Evolutionary conservation across 805 yeast genomes (phyloP).

Genomic region (Saturnispora quitensis): DNA sequence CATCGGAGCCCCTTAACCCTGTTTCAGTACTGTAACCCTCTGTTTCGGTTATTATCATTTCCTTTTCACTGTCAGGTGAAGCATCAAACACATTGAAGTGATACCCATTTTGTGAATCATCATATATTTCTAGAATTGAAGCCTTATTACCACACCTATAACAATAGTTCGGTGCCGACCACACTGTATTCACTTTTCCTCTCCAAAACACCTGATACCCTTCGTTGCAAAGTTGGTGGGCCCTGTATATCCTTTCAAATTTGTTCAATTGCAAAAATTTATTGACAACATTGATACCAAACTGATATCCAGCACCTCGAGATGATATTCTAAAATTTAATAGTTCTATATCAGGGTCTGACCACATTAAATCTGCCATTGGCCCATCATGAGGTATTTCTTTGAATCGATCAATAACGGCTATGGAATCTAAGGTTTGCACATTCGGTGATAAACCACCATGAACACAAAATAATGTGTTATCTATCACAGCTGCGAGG

Average conservation of each 20-base stretch:
- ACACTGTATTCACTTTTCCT: constrained; percentile 88
- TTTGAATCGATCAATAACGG: constrained; percentile 80
- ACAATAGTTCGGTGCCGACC: constrained; percentile 98
- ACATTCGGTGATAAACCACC: constrained; percentile 96
- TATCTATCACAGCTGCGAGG: constrained; percentile 81
- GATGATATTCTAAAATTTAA: constrained; percentile 82
- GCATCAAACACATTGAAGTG: constrained; percentile 91
- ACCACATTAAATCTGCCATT: constrained; percentile 98
- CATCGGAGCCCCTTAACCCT: neutral
- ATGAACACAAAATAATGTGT: constrained; percentile 86
- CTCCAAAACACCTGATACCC: constrained; percentile 90
- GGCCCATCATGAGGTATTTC: constrained; percentile 99
- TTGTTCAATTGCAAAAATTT: constrained; percentile 72
- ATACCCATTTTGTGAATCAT: constrained; percentile 46
- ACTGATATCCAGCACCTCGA: constrained; percentile 96
- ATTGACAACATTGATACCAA: constrained; percentile 85
- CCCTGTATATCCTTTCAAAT: constrained; percentile 76
- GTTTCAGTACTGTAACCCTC: neutral
- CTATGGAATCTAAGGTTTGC: constrained; percentile 86
- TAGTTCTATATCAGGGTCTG: constrained; percentile 85
- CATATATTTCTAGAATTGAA: constrained; percentile 78
- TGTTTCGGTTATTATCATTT: constrained; percentile 31
- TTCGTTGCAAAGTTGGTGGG: constrained; percentile 94
- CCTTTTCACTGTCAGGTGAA: constrained; percentile 83
- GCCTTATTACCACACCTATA: constrained; percentile 96